Conservation (phyloP, 495 filamentous ascomycete genomes). For the Aspergillus campestris region DNA sequence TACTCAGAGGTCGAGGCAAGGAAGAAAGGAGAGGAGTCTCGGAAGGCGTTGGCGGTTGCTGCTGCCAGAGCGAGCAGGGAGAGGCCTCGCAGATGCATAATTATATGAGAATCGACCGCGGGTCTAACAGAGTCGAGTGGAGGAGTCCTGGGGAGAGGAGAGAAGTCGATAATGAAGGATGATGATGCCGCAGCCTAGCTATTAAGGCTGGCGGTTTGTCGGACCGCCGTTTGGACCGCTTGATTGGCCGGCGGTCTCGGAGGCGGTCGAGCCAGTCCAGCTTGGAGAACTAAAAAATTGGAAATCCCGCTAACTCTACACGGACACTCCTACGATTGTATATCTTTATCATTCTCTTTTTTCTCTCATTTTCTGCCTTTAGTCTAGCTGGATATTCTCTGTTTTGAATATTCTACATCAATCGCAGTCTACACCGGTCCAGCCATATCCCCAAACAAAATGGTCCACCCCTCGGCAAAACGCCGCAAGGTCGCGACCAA, state of each 20-base stretch:
- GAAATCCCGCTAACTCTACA: no score
- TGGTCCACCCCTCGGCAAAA: conserved; percentile 49
- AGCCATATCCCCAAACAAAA: conserved; percentile 2
- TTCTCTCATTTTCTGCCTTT: background rate
- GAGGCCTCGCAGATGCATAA: conserved; percentile 54
- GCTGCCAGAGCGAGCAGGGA: conserved; percentile 54
- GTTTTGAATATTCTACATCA: background rate
- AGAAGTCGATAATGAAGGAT: conserved; percentile 2
- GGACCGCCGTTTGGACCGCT: no score
- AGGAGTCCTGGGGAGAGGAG: background rate
- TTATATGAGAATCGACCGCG: conserved; percentile 14
- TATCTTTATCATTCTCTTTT: conserved; percentile 2
- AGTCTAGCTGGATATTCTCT: background rate
- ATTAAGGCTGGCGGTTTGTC: no score
- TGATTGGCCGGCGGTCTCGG: conserved; percentile 9
- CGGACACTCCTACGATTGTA: no score
- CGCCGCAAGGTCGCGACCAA: conserved; percentile 51
- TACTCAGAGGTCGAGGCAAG: conserved; percentile 75
- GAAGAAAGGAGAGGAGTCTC: conserved; percentile 80
- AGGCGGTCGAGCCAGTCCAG: conserved; percentile 17
- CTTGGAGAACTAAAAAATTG: no score
- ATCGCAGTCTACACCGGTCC: background rate
- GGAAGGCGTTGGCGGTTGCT: conserved; percentile 59
- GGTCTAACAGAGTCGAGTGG: conserved; percentile 5
- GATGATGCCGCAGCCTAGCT: conserved; percentile 1